Conservation (phyloP, 805 yeast genomes). For the Kuraishia floccosa region DNA sequence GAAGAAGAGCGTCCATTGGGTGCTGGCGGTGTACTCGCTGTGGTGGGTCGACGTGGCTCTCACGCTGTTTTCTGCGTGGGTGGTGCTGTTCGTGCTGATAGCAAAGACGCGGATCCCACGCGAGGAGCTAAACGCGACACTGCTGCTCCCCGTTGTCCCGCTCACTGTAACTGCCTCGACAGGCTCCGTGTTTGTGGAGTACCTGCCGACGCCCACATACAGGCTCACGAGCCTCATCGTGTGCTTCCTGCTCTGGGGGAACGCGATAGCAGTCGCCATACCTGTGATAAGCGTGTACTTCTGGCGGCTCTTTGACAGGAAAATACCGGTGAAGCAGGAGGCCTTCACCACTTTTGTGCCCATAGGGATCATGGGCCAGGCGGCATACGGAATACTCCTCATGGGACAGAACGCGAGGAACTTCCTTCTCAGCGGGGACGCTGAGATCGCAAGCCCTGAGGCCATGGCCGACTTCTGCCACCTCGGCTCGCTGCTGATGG, state of each 20-base stretch:
- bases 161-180: slow-evolving; percentile 64
- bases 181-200: slow-evolving; percentile 43
- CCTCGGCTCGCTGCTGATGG: not conserved
- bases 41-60: slow-evolving; percentile 64
- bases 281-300: slow-evolving; percentile 44
- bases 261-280: slow-evolving; percentile 53
- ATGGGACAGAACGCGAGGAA: slow-evolving; percentile 8
- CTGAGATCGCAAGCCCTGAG: not conserved
- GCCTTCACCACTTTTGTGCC: slow-evolving; percentile 66
- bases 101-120: slow-evolving; percentile 19
- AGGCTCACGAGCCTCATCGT: slow-evolving; percentile 42
- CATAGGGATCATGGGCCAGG: slow-evolving; percentile 81
- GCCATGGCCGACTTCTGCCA: not conserved
- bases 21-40: slow-evolving; percentile 40
- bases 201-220: slow-evolving; percentile 27
- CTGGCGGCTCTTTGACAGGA: slow-evolving; percentile 45
- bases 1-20: slow-evolving; percentile 22
- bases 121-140: slow-evolving; percentile 36
- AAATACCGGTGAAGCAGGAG: slow-evolving; percentile 40
- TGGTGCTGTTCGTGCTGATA: slow-evolving; percentile 40
- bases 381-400: slow-evolving; percentile 51
- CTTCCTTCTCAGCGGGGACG: slow-evolving; percentile 3
- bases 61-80: slow-evolving; percentile 50
- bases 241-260: slow-evolving; percentile 52
- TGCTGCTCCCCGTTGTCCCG: slow-evolving; percentile 70